These are phyloP conservation scores for Diaporthe sp. DNA, from an alignment of 2,329 filamentous ascomycete species.

Conservation along the genomic window DNA sequence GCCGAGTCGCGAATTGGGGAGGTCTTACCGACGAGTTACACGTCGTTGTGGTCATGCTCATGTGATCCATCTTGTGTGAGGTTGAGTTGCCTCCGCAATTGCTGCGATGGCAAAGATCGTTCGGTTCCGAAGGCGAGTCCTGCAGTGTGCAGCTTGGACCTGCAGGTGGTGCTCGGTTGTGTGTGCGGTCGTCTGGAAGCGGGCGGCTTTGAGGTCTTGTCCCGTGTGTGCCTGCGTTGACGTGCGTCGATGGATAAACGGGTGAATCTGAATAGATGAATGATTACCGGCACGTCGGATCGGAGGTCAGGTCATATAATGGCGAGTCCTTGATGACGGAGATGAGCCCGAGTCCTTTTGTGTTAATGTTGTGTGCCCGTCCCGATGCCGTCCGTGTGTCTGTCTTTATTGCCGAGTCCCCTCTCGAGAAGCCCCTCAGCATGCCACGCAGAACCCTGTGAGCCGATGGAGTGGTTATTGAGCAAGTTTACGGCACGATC, in stretches of 20 bases:
- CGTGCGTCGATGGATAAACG: background rate
- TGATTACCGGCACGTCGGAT: slow-evolving; percentile 1
- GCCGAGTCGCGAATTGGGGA: background rate
- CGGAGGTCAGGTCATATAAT: slow-evolving; percentile 13
- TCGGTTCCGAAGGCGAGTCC: background rate
- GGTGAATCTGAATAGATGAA: slow-evolving; percentile 10
- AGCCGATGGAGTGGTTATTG: slow-evolving; percentile 9
- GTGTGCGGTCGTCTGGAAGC: background rate
- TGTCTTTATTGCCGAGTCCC: background rate
- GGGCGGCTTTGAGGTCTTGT: background rate
- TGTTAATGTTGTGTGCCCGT: background rate
- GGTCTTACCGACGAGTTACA: slow-evolving; percentile 34
- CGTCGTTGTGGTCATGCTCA: slow-evolving; percentile 24
- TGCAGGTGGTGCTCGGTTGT: background rate
- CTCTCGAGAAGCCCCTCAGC: background rate
- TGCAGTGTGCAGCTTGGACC: slow-evolving; percentile 1
- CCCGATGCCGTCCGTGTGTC: background rate
- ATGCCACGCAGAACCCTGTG: background rate
- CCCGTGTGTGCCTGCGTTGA: background rate
- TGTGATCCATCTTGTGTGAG: slow-evolving; percentile 31
- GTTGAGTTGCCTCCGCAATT: background rate
- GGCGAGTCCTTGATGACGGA: background rate
- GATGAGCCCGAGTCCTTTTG: background rate
- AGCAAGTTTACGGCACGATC: background rate
- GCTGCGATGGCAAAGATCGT: background rate